Base-by-base conservation (phyloP, 345 rosid genomes). In the Lumnitzera racemosa region DNA sequence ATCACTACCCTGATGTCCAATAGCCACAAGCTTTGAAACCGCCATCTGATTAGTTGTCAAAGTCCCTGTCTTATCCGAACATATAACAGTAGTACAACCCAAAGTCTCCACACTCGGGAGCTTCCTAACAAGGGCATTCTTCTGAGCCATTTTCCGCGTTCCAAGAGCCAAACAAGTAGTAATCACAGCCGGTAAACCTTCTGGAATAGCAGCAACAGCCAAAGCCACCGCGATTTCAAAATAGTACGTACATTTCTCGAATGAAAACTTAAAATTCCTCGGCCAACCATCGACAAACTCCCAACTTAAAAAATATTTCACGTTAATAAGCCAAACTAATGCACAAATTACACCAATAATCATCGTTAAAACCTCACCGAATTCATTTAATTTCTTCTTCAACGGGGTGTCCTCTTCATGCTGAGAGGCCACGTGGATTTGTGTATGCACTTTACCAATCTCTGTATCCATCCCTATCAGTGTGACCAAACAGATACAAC, bases 1-100 rank as follows among this genome's bases (percentile, higher is more conserved):
- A 14, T 47, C 14, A 46, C 47, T 25, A 24, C 29, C 11, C 24
- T 29, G 66, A 23, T 65, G 57, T 15, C 76, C 80, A 59, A 76
- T 65, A 20, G 80, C 74, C n/a, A 76, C 69, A 51, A 78, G 70
- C 67, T 72, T 71, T 41, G 76, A 55, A 11, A 72, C 82, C 23
- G 82, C 72, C 82, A 78, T 78, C 69, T 78, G 82, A 59, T 78
- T 78, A 56, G 82, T 78, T 0, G 82, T 78, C 62, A 78, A 62
- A 41, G 82, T 78, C 27, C 82, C 82, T 0, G 82, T 78, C 67
- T 78, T 78, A 57, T 78, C 82, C 16, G 82, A 78, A 64, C 82
- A 78, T 17, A 78, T 78, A 50, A 78, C 82, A 61, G 82, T 78
- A 17, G 82, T 78, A 51, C 82, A 78, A 3, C 82, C 82, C 57